These are phyloP conservation scores for Penicillium dipodomyicola DNA, from an alignment of 495 filamentous ascomycete species.

Conservation along the genomic window DNA sequence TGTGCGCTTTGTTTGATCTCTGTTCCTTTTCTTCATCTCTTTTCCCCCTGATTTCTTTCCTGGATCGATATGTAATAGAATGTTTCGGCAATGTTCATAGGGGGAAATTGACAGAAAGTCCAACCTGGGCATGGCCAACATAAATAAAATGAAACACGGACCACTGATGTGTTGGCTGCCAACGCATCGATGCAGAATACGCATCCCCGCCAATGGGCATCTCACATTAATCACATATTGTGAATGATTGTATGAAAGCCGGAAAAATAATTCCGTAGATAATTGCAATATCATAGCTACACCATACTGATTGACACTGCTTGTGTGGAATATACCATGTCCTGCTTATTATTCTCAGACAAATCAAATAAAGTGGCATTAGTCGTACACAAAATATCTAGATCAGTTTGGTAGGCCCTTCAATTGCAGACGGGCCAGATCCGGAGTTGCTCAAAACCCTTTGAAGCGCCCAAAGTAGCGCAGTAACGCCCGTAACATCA, in stretches of 20 bases:
- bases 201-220: not conserved
- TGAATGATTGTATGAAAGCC: not conserved
- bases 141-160: constrained; percentile 17
- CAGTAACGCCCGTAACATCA: constrained; percentile 14
- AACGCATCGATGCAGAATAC: constrained; percentile 6
- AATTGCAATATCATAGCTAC: too few relatives aligned
- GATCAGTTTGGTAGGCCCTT: constrained; percentile 13
- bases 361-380: constrained; percentile 13
- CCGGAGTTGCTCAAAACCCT: constrained; percentile 9
- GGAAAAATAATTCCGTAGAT: not conserved
- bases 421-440: constrained; percentile 13
- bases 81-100: not conserved
- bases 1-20: not conserved
- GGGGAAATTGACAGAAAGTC: not conserved
- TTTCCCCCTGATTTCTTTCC: not conserved
- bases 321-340: too few relatives aligned
- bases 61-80: not conserved
- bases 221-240: not conserved
- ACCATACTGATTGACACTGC: too few relatives aligned
- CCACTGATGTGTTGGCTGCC: constrained; percentile 12
- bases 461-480: constrained; percentile 11
- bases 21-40: not conserved
- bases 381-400: constrained; percentile 19
- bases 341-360: not conserved
- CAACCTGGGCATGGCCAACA: not conserved